Evolutionary conservation across 2,329 filamentous ascomycete species (phyloP), one percentile per base, ranked within the genome.

Genomic region (Aspergillus brunneoviolaceus): DNA sequence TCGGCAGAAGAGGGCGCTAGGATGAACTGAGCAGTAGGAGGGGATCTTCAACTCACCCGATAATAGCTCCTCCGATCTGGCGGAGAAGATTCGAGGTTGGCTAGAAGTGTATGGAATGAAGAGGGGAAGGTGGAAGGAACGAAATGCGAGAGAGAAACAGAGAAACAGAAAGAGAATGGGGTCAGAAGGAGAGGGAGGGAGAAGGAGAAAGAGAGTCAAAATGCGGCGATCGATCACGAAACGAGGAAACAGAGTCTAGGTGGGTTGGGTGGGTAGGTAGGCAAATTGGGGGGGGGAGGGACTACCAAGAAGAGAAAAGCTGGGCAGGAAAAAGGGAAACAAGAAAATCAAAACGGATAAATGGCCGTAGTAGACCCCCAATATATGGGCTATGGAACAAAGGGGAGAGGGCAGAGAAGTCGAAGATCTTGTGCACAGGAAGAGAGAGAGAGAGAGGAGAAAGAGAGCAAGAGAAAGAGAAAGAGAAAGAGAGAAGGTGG

Each of bases 141-240:
- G 33, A 53, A 51, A 49, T 70, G 49, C 63, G 66, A 42, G 67
- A 65, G 60, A 72, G 65, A 65, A 70, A 67, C 67, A 77, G 69
- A 66, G 65, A 62, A 52, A 67, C 57, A 60, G 62, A 49, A 45
- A 65, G 60, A 68, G 60, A 62, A 51, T 50, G 49, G 58, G 54
- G 59, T 49, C 55, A 55, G 56, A 52, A 48, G 49, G 27, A 19
- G 27, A 49, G 42, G 33, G 45, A 51, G 48, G 50, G 31, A 56
- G 51, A 53, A 49, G 25, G 49, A 59, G 42, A 57, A 52, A 47
- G 49, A 57, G 35, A 51, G 55, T 48, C 42, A 47, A 47, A 55
- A 47, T 45, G 39, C 39, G 52, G 53, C 47, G 53, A 33, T 55
- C 42, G 53, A 33, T 55, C 42, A 47, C 53, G 53, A 55, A 55